Evolutionary conservation across 2,329 filamentous ascomycete genomes (phyloP).

Genomic region (Penicillium polonicum): DNA sequence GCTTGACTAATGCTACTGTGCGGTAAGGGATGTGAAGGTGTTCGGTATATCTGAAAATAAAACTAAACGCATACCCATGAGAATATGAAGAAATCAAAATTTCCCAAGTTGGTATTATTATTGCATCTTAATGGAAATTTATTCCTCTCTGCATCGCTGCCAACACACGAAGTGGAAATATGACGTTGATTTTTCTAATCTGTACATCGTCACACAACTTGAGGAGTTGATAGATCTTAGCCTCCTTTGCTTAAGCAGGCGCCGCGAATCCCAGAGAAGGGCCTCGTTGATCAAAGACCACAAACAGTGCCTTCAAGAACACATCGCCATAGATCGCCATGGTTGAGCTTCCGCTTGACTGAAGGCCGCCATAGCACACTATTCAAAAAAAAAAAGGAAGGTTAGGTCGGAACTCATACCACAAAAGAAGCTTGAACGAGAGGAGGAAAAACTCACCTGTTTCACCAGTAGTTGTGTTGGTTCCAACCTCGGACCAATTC

Average conservation of each 20-base stretch:
- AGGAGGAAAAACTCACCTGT: conserved; percentile 33
- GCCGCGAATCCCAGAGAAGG: conserved; percentile 54
- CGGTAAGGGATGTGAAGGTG: conserved; percentile 56
- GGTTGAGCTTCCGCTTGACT: conserved; percentile 57
- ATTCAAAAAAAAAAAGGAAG: neutral
- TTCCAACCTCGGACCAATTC: conserved; percentile 54
- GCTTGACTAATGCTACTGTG: conserved; percentile 75
- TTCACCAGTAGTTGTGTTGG: conserved; percentile 42
- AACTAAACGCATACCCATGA: conserved; percentile 22
- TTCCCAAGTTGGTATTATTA: conserved; percentile 8
- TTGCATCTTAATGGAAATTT: neutral
- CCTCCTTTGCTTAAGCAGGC: conserved; percentile 23
- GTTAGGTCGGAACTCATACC: conserved; percentile 1
- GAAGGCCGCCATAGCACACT: conserved; percentile 61
- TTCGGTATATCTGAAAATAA: conserved; percentile 14
- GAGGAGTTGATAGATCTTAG: neutral
- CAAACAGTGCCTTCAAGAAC: conserved; percentile 60
- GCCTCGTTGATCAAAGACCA: conserved; percentile 55
- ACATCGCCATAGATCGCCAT: conserved; percentile 62
- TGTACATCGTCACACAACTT: conserved; percentile 7
- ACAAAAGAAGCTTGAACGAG: neutral
- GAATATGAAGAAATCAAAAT: conserved; percentile 21
- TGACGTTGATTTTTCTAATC: conserved; percentile 3
- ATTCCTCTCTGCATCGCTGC: neutral
- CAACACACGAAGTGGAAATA: neutral